These are phyloP conservation scores for Clitocybe nebularis DNA, from an alignment of 1,284 basidiomycete genomes.

Conservation along the genomic window DNA sequence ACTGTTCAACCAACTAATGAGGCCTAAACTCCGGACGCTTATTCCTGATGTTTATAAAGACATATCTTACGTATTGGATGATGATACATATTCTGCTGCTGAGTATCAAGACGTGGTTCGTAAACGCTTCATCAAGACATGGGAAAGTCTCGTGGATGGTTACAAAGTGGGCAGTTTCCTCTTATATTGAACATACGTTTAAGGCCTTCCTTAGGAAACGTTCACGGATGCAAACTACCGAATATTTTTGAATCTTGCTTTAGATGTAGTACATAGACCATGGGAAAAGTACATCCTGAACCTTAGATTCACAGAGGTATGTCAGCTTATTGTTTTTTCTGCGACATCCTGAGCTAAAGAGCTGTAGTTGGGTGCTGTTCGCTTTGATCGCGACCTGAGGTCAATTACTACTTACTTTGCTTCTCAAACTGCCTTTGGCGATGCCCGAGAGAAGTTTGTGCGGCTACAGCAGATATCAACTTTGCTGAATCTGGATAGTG, in stretches of 20 bases:
- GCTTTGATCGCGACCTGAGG: slow-evolving; percentile 92
- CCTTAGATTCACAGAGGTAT: slow-evolving; percentile 85
- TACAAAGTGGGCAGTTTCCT: slow-evolving; percentile 62
- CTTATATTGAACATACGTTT: neutral
- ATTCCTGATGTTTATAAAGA: slow-evolving; percentile 89
- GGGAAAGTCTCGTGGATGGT: slow-evolving; percentile 81
- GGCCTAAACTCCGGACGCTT: slow-evolving; percentile 80
- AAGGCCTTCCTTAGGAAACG: slow-evolving; percentile 42
- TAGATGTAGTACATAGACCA: slow-evolving; percentile 85
- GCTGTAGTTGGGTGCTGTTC: slow-evolving; percentile 86
- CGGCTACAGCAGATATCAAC: slow-evolving; percentile 93
- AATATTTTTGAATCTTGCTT: slow-evolving; percentile 75
- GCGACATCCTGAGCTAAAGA: neutral
- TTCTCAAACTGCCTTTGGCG: slow-evolving; percentile 82
- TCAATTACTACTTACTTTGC: slow-evolving; percentile 81
- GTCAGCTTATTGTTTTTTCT: neutral
- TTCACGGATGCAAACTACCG: slow-evolving; percentile 90
- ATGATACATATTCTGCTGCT: slow-evolving; percentile 78
- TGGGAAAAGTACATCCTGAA: slow-evolving; percentile 89
- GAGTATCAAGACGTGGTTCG: slow-evolving; percentile 85
- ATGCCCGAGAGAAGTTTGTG: slow-evolving; percentile 87
- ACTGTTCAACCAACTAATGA: slow-evolving; percentile 88
- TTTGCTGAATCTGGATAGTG: slow-evolving; percentile 85
- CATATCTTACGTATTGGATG: slow-evolving; percentile 84
- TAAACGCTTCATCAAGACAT: slow-evolving; percentile 84